These are phyloP conservation scores for Tuber aestivum DNA, from an alignment of 495 filamentous ascomycete genomes.

Conservation along the genomic window DNA sequence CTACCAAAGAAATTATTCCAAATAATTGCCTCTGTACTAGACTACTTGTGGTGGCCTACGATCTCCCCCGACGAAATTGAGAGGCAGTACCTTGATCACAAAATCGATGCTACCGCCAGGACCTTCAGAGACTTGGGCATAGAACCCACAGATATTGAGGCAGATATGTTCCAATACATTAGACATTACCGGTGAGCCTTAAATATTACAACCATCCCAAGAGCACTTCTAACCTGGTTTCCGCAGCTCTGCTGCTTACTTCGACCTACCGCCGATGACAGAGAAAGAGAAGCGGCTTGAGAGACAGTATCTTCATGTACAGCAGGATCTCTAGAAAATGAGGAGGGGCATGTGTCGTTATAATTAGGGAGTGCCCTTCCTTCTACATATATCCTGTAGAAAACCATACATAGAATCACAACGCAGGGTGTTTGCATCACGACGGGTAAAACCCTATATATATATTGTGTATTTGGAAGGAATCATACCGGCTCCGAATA, in stretches of 20 bases:
- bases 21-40: constrained; percentile 63
- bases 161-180: constrained; percentile 82
- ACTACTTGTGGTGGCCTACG: constrained; percentile 80
- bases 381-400: constrained; percentile 29
- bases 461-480: neutral
- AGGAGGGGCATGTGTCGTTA: neutral
- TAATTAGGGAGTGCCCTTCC: neutral
- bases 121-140: constrained; percentile 93
- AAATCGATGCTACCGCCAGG: constrained; percentile 84
- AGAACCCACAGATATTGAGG: constrained; percentile 71
- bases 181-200: constrained; percentile 54
- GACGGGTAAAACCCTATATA: neutral
- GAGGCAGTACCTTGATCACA: constrained; percentile 88
- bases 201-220: neutral
- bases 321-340: constrained; percentile 68
- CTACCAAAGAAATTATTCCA: constrained; percentile 73
- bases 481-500: neutral
- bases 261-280: constrained; percentile 87
- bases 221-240: constrained; percentile 9
- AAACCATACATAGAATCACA: constrained; percentile 25
- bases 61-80: constrained; percentile 82
- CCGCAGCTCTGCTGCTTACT: constrained; percentile 55
- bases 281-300: constrained; percentile 92
- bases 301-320: constrained; percentile 90
- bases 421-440: neutral